Percentiles rank a stretch among this genome's conserved stretches.
phyloP scores from a whole-genome alignment of 2,329 filamentous ascomycete genomes.

The Lecanosticta acicola region DNA sequence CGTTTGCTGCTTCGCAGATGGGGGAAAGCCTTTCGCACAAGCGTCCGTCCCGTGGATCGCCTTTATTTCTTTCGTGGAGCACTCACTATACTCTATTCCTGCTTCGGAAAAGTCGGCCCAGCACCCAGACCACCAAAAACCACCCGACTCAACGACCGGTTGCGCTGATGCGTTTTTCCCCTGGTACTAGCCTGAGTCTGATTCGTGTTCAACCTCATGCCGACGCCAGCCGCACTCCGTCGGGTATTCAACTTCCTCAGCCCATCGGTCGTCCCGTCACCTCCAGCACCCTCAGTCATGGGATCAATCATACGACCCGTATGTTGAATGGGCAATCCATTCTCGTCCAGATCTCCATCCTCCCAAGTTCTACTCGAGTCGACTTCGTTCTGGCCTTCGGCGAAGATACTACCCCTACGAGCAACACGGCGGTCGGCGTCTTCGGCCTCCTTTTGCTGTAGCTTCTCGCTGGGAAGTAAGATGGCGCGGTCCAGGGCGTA shows the following conservation, averaged over 20 bases:
- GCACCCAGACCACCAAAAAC: slow-evolving; percentile 24
- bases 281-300: slow-evolving; percentile 17
- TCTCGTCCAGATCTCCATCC: slow-evolving; percentile 25
- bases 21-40: too few species aligned
- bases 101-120: slow-evolving; percentile 23
- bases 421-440: slow-evolving; percentile 30
- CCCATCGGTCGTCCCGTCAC: slow-evolving; percentile 11
- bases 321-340: slow-evolving; percentile 25
- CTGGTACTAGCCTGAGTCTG: slow-evolving; percentile 3
- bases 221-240: slow-evolving; percentile 7
- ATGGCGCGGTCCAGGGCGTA: slow-evolving; percentile 67
- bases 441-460: slow-evolving; percentile 55
- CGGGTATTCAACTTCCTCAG: slow-evolving; percentile 13
- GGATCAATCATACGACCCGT: slow-evolving; percentile 5
- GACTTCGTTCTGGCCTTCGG: slow-evolving; percentile 13
- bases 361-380: slow-evolving; percentile 19
- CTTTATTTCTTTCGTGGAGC: too few species aligned
- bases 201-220: background rate
- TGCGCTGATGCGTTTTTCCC: slow-evolving; percentile 12
- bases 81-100: too few species aligned
- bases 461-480: slow-evolving; percentile 59
- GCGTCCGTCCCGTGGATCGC: too few species aligned
- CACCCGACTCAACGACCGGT: slow-evolving; percentile 23
- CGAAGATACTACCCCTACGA: slow-evolving; percentile 24
- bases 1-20: too few species aligned